phyloP scores from a whole-genome alignment of 306 rosid species.

The Vachellia collinsii region DNA sequence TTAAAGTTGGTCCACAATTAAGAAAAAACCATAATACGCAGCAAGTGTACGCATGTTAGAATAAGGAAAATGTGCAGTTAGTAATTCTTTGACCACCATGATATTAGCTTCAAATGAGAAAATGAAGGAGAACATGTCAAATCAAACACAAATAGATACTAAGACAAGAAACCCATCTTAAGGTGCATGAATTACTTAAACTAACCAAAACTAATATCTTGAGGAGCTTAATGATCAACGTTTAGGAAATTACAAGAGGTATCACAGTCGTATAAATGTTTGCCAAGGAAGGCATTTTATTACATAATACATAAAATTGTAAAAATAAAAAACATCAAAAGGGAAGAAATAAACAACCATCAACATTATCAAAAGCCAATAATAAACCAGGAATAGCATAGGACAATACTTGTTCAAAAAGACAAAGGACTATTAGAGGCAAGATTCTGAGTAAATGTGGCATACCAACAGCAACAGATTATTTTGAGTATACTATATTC shows the following conservation, averaged over 20 bases:
- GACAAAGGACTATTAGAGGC: not conserved
- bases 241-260: not conserved
- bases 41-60: not conserved
- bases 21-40: not conserved
- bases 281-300: not conserved
- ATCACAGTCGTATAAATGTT: not conserved
- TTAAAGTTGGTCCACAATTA: not conserved
- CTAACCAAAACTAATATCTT: not conserved
- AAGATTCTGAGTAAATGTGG: not conserved
- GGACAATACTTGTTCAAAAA: not conserved
- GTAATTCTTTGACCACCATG: not conserved
- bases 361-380: not conserved
- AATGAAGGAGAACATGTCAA: not conserved
- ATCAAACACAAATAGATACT: not conserved
- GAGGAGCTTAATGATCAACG: not conserved
- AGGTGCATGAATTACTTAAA: not conserved
- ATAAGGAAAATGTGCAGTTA: not conserved
- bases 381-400: not conserved
- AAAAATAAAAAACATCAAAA: not conserved
- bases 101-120: not conserved
- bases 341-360: not conserved
- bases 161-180: not conserved
- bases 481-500: not conserved
- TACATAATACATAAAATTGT: conserved; percentile 1
- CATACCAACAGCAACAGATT: not conserved